Evolutionary conservation across 805 yeast genomes (phyloP).

Genomic region (Saccharomycopsis synnaedendra): DNA sequence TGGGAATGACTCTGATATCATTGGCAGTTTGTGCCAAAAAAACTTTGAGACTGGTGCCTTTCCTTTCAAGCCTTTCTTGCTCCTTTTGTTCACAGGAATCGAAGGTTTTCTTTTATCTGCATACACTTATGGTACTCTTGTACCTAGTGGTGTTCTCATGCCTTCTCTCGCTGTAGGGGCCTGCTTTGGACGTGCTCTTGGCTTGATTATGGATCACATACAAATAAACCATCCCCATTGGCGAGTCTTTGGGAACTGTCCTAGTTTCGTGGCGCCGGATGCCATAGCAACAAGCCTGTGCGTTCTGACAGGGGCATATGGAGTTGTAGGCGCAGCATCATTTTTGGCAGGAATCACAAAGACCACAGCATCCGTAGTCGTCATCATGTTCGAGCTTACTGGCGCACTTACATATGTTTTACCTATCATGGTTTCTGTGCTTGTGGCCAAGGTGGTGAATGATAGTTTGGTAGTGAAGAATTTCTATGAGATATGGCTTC

Average conservation of each 20-base stretch:
- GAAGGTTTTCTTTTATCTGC: constrained; percentile 53
- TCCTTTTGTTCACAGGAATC: constrained; percentile 28
- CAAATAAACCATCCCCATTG: constrained; percentile 30
- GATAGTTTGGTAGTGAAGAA: constrained; percentile 50
- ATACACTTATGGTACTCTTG: constrained; percentile 54
- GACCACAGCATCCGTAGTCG: constrained; percentile 70
- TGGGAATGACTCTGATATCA: constrained; percentile 19
- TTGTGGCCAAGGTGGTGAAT: constrained; percentile 61
- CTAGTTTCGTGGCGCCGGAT: constrained; percentile 8
- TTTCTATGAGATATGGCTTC: constrained; percentile 53
- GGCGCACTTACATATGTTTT: constrained; percentile 78
- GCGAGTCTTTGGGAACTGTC: constrained; percentile 28
- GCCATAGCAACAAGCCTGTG: constrained; percentile 26
- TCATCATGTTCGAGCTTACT: constrained; percentile 70
- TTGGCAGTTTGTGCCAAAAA: constrained; percentile 21
- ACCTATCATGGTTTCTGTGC: constrained; percentile 78
- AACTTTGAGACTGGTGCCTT: not conserved
- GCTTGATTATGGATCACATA: constrained; percentile 36
- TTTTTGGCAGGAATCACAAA: constrained; percentile 73
- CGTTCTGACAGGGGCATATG: constrained; percentile 79
- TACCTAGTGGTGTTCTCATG: constrained; percentile 61
- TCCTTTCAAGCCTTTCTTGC: constrained; percentile 11
- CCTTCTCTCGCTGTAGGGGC: constrained; percentile 59
- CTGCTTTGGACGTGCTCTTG: constrained; percentile 42
- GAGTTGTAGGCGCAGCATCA: constrained; percentile 81